A percentile compares a stretch with the other conserved stretches of the same genome.
Conservation (phyloP, 2,329 filamentous ascomycete genomes). For the Diplodia seriata region DNA sequence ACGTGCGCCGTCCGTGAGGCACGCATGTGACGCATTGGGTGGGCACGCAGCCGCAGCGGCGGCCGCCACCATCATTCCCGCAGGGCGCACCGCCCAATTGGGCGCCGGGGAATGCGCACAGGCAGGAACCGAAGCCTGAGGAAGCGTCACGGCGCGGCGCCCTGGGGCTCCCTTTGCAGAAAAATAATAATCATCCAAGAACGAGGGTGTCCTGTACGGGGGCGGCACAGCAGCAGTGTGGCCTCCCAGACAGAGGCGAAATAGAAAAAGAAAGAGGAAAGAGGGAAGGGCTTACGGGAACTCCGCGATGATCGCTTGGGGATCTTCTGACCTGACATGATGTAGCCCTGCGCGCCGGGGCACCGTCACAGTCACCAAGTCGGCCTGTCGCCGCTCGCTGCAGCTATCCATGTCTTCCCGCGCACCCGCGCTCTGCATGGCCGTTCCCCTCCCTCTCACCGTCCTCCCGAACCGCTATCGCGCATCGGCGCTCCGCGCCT, state of each 20-base stretch:
- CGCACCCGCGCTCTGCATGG: slow-evolving; percentile 21
- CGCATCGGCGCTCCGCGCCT: slow-evolving; percentile 13
- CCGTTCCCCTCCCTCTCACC: not conserved
- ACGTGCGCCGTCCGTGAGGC: not conserved
- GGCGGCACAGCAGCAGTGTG: slow-evolving; percentile 17
- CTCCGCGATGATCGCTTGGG: slow-evolving; percentile 29
- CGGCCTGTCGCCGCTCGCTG: slow-evolving; percentile 1
- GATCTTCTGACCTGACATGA: slow-evolving; percentile 32
- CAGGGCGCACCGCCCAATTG: not conserved
- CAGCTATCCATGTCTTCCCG: slow-evolving; percentile 27
- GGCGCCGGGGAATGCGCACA: not conserved
- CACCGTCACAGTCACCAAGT: not conserved
- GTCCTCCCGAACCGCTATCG: not conserved
- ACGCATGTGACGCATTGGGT: slow-evolving; percentile 26
- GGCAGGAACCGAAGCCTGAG: not conserved
- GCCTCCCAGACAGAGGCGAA: not conserved
- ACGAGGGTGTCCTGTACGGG: not conserved
- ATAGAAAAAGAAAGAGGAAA: not conserved
- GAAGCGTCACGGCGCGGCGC: not conserved
- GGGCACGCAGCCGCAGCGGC: slow-evolving; percentile 5
- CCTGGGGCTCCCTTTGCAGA: not conserved
- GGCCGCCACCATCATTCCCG: slow-evolving; percentile 8
- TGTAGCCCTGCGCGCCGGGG: not conserved
- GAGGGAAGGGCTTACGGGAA: slow-evolving; percentile 9
- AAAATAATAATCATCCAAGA: not conserved